A percentile compares a stretch with the other conserved stretches of the same genome.
Conservation (phyloP, 2,329 filamentous ascomycete genomes). For the Monosporascus sp. region DNA sequence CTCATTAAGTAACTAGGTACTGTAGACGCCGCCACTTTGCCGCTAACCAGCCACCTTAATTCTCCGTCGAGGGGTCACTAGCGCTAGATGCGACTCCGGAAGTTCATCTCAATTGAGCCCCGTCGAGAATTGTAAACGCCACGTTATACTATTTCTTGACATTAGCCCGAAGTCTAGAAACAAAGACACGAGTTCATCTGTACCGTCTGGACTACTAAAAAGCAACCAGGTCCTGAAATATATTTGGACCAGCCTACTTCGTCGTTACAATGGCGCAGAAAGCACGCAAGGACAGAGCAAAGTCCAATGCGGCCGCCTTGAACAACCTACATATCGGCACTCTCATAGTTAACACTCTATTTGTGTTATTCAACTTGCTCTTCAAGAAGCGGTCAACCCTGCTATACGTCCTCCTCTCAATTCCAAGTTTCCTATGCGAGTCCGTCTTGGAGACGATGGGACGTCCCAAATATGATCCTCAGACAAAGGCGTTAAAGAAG, state of each 20-base stretch:
- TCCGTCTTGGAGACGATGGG: slow-evolving; percentile 80
- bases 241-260: not conserved
- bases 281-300: slow-evolving; percentile 63
- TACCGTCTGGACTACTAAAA: not conserved
- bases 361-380: slow-evolving; percentile 66
- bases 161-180: not conserved
- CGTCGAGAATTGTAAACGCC: slow-evolving; percentile 2
- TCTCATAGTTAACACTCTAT: slow-evolving; percentile 64
- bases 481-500: slow-evolving; percentile 61
- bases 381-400: slow-evolving; percentile 59
- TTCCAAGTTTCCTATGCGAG: slow-evolving; percentile 73
- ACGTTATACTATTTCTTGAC: slow-evolving; percentile 6
- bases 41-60: no score
- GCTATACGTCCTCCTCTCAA: slow-evolving; percentile 66
- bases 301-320: slow-evolving; percentile 71
- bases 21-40: not conserved
- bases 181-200: no score
- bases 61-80: no score
- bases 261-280: slow-evolving; percentile 51
- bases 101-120: slow-evolving; percentile 4
- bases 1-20: not conserved
- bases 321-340: slow-evolving; percentile 78
- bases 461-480: slow-evolving; percentile 66
- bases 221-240: not conserved
- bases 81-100: not conserved